Evolutionary conservation across 192 early-diverging fungal species (phyloP).

Genomic region (Dissophora ornata): DNA sequence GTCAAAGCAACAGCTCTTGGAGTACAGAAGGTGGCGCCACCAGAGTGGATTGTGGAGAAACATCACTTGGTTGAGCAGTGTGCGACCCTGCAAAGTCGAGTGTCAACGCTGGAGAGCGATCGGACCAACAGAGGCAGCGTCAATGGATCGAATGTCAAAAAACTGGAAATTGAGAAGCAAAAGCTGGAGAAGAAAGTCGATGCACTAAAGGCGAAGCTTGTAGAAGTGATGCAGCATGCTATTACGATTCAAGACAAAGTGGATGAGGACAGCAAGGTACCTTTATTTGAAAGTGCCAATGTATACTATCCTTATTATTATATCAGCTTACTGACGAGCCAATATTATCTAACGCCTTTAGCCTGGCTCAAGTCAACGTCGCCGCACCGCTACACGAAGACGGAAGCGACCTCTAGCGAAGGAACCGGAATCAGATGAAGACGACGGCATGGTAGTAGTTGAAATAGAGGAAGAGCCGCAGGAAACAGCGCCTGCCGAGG

Average conservation of each 20-base stretch:
- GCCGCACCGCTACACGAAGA: not conserved
- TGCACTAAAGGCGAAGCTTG: constrained; percentile 15
- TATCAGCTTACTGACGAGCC: no score
- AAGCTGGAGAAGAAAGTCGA: constrained; percentile 41
- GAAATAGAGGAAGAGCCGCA: not conserved
- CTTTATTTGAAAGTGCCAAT: no score
- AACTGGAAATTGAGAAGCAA: constrained; percentile 10
- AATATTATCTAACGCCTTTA: not conserved
- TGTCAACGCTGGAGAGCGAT: constrained; percentile 31
- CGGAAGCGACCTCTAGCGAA: not conserved
- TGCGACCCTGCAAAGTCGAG: constrained; percentile 22
- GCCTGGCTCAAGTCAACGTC: not conserved
- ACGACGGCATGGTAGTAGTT: not conserved
- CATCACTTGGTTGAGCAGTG: constrained; percentile 26
- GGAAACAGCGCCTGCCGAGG: not conserved
- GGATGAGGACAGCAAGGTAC: constrained; percentile 19
- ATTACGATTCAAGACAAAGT: constrained; percentile 15
- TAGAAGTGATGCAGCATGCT: constrained; percentile 28
- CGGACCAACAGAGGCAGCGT: not conserved
- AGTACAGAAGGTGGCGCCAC: constrained; percentile 30
- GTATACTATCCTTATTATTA: no score
- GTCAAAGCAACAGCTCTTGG: constrained; percentile 28
- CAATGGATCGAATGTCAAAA: not conserved
- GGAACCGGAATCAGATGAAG: constrained; percentile 7
- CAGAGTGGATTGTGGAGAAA: constrained; percentile 46